Conservation (phyloP, 2,329 filamentous ascomycete genomes). For the Fusarium anguioides region DNA sequence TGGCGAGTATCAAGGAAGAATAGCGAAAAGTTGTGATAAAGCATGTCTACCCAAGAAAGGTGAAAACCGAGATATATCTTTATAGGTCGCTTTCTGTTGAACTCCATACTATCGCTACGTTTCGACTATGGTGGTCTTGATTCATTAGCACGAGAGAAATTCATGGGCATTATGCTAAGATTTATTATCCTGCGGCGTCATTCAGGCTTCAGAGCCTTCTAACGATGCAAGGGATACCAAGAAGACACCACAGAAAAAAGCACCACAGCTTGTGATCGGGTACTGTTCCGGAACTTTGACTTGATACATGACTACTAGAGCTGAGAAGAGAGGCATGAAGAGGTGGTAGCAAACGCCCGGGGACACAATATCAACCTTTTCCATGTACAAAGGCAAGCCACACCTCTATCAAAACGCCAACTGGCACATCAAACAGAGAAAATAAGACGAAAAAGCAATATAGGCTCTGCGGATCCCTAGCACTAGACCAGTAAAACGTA, state of each 20-base stretch:
- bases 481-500: neutral
- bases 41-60: too few relatives aligned
- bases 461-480: neutral
- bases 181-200: too few relatives aligned
- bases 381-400: neutral
- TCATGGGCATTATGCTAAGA: neutral
- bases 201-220: neutral
- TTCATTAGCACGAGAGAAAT: neutral
- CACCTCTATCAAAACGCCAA: neutral
- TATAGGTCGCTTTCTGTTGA: neutral
- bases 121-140: neutral
- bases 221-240: neutral
- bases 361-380: neutral
- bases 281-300: neutral
- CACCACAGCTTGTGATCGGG: neutral
- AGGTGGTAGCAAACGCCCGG: neutral
- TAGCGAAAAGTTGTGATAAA: neutral
- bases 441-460: conserved; percentile 26
- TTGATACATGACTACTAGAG: neutral
- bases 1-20: neutral
- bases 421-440: neutral
- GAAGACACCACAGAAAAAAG: neutral
- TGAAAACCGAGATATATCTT: too few relatives aligned
- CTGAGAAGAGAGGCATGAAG: neutral
- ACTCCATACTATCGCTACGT: too few relatives aligned